Percentiles rank a stretch among this genome's conserved stretches.
phyloP scores from a whole-genome alignment of 1,139 yeast genomes.

The Lodderomyces parapsilosis region DNA sequence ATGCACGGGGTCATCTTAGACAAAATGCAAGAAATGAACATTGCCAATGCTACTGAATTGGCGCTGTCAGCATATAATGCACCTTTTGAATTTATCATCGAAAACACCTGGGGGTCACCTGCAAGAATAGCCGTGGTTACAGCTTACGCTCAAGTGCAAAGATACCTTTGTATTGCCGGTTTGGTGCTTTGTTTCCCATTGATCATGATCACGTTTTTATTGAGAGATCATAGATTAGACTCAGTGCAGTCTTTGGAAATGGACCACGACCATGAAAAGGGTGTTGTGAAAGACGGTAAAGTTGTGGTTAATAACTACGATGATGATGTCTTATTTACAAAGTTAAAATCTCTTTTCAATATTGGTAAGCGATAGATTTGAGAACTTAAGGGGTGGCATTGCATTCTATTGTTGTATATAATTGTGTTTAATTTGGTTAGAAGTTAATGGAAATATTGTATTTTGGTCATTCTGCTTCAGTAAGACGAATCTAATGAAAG shows the following conservation, averaged over 20 bases:
- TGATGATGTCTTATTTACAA: conserved; percentile 22
- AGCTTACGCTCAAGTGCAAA: conserved; percentile 62
- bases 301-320: conserved; percentile 45
- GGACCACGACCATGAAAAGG: conserved; percentile 22
- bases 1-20: conserved; percentile 16
- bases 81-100: conserved; percentile 48
- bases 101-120: conserved; percentile 59
- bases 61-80: conserved; percentile 51
- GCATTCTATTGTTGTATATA: too few relatives aligned
- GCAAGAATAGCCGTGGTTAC: conserved; percentile 55
- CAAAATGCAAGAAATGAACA: conserved; percentile 16
- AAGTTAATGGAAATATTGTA: too few relatives aligned
- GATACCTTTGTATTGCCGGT: conserved; percentile 56
- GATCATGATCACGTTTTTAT: conserved; percentile 44
- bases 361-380: not conserved
- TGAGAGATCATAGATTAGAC: conserved; percentile 54
- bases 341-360: conserved; percentile 7
- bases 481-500: too few relatives aligned
- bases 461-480: too few relatives aligned
- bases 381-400: not conserved
- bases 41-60: conserved; percentile 18
- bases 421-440: too few relatives aligned
- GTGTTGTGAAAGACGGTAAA: conserved; percentile 28
- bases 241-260: conserved; percentile 36
- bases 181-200: conserved; percentile 54